Evolutionary conservation across 2,329 filamentous ascomycete species (phyloP).

Genomic region (Cryphonectria parasitica): DNA sequence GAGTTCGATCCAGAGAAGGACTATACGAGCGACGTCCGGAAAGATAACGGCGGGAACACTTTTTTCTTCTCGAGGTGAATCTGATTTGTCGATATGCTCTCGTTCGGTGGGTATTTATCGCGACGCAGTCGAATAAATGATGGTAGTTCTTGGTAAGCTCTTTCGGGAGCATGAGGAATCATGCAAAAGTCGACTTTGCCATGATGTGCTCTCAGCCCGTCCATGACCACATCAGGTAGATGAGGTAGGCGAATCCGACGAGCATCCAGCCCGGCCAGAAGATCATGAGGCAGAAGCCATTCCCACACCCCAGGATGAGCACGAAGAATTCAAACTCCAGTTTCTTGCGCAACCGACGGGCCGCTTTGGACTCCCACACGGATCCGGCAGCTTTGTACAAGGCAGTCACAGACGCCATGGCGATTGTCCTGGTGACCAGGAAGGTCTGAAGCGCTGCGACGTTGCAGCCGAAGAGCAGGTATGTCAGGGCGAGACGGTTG

Average conservation of each 20-base stretch:
- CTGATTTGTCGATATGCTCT: not conserved
- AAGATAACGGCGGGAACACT: slow-evolving; percentile 86
- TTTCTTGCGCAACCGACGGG: slow-evolving; percentile 47
- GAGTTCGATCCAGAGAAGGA: slow-evolving; percentile 91
- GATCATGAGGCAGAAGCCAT: slow-evolving; percentile 52
- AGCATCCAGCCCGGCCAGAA: slow-evolving; percentile 64
- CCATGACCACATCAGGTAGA: slow-evolving; percentile 39
- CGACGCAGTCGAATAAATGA: not conserved
- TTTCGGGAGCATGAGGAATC: not conserved
- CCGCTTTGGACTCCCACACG: slow-evolving; percentile 44
- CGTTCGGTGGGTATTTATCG: no score
- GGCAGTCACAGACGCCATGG: slow-evolving; percentile 17
- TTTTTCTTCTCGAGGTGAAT: slow-evolving; percentile 76
- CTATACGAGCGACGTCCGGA: slow-evolving; percentile 75
- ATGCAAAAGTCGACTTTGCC: not conserved
- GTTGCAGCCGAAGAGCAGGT: slow-evolving; percentile 35
- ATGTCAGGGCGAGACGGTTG: slow-evolving; percentile 27
- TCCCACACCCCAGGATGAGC: slow-evolving; percentile 54
- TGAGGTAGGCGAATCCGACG: slow-evolving; percentile 44
- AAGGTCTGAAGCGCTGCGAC: slow-evolving; percentile 38
- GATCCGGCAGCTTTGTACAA: slow-evolving; percentile 33
- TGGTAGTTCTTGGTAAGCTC: not conserved
- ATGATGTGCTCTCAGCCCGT: slow-evolving; percentile 16
- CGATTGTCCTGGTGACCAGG: slow-evolving; percentile 34
- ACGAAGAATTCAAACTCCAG: slow-evolving; percentile 57